A percentile compares a stretch with the other conserved stretches of the same genome.
Conservation (phyloP, 2,329 filamentous ascomycete genomes). For the Sarocladiaceae sp. region DNA sequence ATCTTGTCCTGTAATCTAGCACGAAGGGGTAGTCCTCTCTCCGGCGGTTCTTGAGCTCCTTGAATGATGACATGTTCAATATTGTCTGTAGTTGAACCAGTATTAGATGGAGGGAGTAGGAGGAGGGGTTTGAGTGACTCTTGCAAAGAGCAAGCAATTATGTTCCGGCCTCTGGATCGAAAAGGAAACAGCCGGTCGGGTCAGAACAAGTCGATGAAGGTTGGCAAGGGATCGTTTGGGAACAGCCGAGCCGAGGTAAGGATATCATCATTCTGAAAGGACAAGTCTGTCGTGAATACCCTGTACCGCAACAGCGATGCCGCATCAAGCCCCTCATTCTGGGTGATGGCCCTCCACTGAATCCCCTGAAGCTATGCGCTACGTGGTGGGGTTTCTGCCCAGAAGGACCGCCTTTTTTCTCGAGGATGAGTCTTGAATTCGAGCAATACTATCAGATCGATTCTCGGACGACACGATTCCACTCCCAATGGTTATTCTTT, state of each 20-base stretch:
- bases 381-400: conserved; percentile 5
- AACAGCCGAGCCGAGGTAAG: conserved; percentile 1
- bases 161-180: too few relatives aligned
- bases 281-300: background rate
- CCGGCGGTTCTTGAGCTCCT: conserved; percentile 53
- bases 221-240: background rate
- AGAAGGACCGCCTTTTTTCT: conserved; percentile 1
- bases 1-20: conserved; percentile 81
- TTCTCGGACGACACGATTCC: background rate
- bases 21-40: conserved; percentile 73
- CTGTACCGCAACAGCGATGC: background rate
- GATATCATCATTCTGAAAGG: background rate
- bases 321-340: too few relatives aligned
- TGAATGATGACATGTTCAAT: conserved; percentile 10
- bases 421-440: background rate
- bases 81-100: too few relatives aligned
- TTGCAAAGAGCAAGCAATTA: too few relatives aligned
- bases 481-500: background rate
- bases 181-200: too few relatives aligned
- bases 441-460: background rate
- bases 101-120: too few relatives aligned
- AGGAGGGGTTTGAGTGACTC: too few relatives aligned
- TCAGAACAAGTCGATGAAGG: too few relatives aligned
- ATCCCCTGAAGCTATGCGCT: background rate
- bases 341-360: background rate